phyloP scores from a whole-genome alignment of 257 asterid species.

The Paulownia fortunei region DNA sequence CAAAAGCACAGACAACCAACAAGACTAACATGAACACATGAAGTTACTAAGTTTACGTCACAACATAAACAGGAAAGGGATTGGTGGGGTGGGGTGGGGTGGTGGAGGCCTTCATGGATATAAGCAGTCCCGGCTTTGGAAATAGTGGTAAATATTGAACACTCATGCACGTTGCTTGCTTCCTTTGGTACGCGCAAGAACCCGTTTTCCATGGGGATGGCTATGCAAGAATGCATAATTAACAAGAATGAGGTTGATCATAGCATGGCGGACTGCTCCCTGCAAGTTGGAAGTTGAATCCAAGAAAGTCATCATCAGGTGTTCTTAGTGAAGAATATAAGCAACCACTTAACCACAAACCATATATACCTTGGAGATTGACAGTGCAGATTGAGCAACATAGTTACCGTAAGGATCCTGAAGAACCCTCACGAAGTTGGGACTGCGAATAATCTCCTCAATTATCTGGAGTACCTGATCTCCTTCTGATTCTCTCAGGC shows the following conservation, averaged over 20 bases:
- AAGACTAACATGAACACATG: neutral
- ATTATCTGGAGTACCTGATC: slow-evolving; percentile 34
- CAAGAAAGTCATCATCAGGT: neutral
- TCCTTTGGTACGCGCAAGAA: slow-evolving; percentile 46
- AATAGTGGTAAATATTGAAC: neutral
- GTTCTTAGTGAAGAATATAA: too few species aligned
- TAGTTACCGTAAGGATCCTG: slow-evolving; percentile 75
- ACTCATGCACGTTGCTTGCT: slow-evolving; percentile 30
- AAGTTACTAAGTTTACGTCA: neutral
- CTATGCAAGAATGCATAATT: slow-evolving; percentile 51
- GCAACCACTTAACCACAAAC: too few species aligned
- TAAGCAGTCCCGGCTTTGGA: too few species aligned
- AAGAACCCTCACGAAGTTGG: slow-evolving; percentile 51
- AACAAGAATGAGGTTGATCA: slow-evolving; percentile 33
- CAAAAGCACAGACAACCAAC: neutral
- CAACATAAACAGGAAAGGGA: neutral
- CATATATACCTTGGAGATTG: slow-evolving; percentile 50
- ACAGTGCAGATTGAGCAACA: slow-evolving; percentile 66
- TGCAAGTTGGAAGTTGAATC: slow-evolving; percentile 4
- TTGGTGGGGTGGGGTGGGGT: too few species aligned
- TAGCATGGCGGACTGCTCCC: slow-evolving; percentile 41
- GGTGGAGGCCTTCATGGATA: too few species aligned
- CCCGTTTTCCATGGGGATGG: slow-evolving; percentile 75
- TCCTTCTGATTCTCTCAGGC: slow-evolving; percentile 41
- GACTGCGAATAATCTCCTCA: slow-evolving; percentile 47